Evolutionary conservation across 352 stramenopile species (phyloP).

Genomic region (Aphanomyces euteiches): DNA sequence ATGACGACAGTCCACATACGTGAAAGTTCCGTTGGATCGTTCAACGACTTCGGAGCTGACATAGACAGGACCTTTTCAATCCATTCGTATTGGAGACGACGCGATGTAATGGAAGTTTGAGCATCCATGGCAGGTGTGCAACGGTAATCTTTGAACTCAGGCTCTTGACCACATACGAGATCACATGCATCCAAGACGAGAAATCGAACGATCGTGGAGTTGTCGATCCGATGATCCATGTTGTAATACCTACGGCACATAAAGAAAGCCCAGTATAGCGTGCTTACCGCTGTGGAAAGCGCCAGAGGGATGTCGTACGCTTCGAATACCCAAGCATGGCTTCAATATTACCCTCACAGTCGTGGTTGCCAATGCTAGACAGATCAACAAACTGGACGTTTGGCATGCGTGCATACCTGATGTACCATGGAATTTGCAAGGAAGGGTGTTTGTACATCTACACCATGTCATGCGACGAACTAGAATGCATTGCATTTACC

Average conservation of each 20-base stretch:
- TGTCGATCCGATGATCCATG: constrained; percentile 67
- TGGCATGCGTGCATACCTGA: constrained; percentile 50
- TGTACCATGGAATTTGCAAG: constrained; percentile 78
- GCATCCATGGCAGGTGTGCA: constrained; percentile 76
- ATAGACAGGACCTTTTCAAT: constrained; percentile 52
- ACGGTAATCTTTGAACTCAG: constrained; percentile 64
- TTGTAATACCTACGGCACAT: constrained; percentile 52
- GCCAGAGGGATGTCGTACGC: constrained; percentile 67
- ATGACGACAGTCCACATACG: constrained; percentile 84
- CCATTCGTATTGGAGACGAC: constrained; percentile 71
- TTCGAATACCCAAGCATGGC: constrained; percentile 77
- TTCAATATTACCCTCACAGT: constrained; percentile 79
- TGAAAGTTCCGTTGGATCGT: constrained; percentile 41
- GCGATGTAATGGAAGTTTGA: constrained; percentile 57
- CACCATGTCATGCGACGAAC: background rate
- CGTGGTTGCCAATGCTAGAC: constrained; percentile 76
- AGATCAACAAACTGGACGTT: background rate
- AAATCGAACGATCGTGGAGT: constrained; percentile 75
- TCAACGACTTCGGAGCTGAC: constrained; percentile 46
- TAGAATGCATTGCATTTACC: constrained; percentile 32
- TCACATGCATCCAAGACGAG: constrained; percentile 78
- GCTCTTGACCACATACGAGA: constrained; percentile 63
- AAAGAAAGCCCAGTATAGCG: too few relatives aligned
- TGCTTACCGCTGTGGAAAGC: constrained; percentile 52
- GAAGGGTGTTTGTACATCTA: constrained; percentile 71